Conservation (phyloP, 305 asterid species). For the Rubia tinctorum region DNA sequence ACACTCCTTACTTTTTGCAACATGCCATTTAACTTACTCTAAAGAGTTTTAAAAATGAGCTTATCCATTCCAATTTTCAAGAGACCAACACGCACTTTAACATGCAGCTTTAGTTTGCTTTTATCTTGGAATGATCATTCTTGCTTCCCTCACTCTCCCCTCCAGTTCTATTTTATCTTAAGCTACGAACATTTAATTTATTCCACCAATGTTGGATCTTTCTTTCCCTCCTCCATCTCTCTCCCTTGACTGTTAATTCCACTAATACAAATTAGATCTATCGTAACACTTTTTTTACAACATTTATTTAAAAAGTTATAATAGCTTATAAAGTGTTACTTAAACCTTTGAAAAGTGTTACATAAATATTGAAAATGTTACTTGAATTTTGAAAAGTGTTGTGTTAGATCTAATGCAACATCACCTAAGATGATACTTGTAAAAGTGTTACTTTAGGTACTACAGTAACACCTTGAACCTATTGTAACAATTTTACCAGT, state of each 20-base stretch:
- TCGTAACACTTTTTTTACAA: no score
- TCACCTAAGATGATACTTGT: no score
- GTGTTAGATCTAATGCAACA: no score
- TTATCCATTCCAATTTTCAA: slow-evolving; percentile 19
- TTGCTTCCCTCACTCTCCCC: background rate
- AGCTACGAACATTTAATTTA: background rate
- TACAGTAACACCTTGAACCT: no score
- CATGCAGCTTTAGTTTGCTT: slow-evolving; percentile 25
- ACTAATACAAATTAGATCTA: no score
- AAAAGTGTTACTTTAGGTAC: no score
- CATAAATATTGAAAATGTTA: no score
- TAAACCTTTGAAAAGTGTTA: no score
- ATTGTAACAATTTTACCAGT: no score
- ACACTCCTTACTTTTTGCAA: slow-evolving; percentile 16
- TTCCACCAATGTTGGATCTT: slow-evolving; percentile 24
- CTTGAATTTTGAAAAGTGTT: no score
- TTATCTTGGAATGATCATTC: slow-evolving; percentile 20
- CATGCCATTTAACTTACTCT: slow-evolving; percentile 13
- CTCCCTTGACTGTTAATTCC: slow-evolving; percentile 4
- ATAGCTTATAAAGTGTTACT: no score
- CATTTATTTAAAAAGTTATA: no score
- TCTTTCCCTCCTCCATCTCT: background rate
- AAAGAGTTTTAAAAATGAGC: slow-evolving; percentile 6
- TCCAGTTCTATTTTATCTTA: background rate
- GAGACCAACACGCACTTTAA: slow-evolving; percentile 13